A percentile compares a stretch with the other conserved stretches of the same genome.
Evolutionary conservation across 139 green algal species (phyloP).

Genomic region (Auxenochlorella pyrenoidosa): DNA sequence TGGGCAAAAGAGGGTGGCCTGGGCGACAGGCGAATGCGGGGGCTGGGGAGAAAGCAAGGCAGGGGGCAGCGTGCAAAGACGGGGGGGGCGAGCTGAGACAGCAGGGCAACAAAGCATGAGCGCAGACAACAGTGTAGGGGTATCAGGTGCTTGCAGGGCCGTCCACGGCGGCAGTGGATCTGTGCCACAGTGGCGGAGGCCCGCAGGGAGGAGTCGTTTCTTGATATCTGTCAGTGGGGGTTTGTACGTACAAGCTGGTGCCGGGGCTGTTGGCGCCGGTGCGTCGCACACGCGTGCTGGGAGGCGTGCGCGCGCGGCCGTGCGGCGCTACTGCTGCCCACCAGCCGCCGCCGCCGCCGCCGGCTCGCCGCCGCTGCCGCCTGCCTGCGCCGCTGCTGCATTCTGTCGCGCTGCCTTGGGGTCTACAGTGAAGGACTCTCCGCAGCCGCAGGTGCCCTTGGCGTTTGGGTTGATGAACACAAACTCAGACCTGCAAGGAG

Average conservation of each 20-base stretch:
- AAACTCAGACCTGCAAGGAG: conserved; percentile 83
- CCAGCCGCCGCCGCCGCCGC: neutral
- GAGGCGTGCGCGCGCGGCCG: no score
- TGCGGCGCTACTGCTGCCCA: neutral
- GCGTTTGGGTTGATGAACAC: conserved; percentile 96
- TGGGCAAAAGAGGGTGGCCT: no score
- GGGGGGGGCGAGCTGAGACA: neutral
- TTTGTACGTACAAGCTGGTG: no score
- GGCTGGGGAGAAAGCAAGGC: no score
- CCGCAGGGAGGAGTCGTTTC: no score
- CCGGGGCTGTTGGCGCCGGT: neutral
- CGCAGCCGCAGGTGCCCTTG: conserved; percentile 94
- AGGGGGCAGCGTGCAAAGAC: no score
- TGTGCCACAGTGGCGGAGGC: neutral
- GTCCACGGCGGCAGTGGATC: neutral
- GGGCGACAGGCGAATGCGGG: no score
- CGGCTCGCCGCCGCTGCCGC: neutral
- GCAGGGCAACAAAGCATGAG: neutral
- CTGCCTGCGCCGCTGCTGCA: conserved; percentile 1
- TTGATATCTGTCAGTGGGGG: no score
- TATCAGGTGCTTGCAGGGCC: neutral
- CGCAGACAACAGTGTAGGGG: neutral
- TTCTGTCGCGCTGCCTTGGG: neutral
- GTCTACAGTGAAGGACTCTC: conserved; percentile 90
- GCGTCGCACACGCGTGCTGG: neutral